A percentile compares a stretch with the other conserved stretches of the same genome.
phyloP scores from a whole-genome alignment of 768 basidiomycete species.

The Suillus paluster region DNA sequence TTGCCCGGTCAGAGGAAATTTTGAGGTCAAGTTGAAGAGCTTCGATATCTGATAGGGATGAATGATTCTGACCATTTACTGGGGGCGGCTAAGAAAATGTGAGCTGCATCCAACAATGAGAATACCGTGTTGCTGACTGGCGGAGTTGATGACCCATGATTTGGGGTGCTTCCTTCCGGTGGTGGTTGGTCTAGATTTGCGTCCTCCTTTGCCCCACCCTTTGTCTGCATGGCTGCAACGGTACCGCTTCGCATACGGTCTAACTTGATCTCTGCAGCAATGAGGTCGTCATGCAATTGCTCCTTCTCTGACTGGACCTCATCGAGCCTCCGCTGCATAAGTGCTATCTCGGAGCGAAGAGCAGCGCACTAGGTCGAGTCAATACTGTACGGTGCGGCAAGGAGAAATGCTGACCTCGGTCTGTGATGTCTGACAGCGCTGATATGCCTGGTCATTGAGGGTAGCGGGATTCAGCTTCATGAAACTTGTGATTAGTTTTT shows the following conservation, averaged over 20 bases:
- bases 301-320: conserved; percentile 55
- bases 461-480: conserved; percentile 41
- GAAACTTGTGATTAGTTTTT: conserved; percentile 61
- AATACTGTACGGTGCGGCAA: background rate
- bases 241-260: conserved; percentile 64
- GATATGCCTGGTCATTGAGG: conserved; percentile 44
- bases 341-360: conserved; percentile 60
- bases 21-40: conserved; percentile 34
- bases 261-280: conserved; percentile 60
- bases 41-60: conserved; percentile 46
- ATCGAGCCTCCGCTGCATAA: conserved; percentile 51
- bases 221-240: conserved; percentile 51
- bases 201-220: conserved; percentile 38
- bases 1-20: conserved; percentile 46
- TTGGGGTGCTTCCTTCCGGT: conserved; percentile 47
- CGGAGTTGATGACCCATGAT: conserved; percentile 62
- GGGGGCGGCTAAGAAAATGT: conserved; percentile 49
- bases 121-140: conserved; percentile 64
- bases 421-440: conserved; percentile 55
- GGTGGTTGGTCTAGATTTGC: conserved; percentile 32
- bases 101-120: conserved; percentile 27
- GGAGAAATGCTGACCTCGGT: conserved; percentile 55
- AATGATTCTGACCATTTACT: conserved; percentile 44
- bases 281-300: conserved; percentile 53
- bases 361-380: conserved; percentile 52